Base-by-base conservation (phyloP, 1,284 basidiomycete species). In the Cystobasidiaceae sp. region DNA sequence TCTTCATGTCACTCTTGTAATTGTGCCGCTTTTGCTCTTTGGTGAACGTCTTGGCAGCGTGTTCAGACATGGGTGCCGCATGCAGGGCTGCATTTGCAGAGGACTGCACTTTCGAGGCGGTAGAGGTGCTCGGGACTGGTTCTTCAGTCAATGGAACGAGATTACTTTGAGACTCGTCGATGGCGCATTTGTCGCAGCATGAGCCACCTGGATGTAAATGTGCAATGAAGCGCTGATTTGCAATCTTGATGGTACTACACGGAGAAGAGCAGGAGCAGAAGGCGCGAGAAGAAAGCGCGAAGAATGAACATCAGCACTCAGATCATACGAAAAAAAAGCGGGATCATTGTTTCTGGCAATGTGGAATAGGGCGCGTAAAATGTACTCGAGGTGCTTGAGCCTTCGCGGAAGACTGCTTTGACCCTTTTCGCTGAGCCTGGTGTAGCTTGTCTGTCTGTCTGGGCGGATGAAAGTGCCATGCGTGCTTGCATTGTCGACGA, bases 401-500 rank as follows among this genome's bases (percentile, higher is more conserved):
- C 34, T 32, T 45, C 43, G 34, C 13, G 61, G 61, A 15, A 64
- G 43, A 43, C 51, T 55, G 15, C 49, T 49, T 25, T 50, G 48
- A 2, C 61, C 61, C 30, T 64, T 64, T 44, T 48, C 52, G 27
- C 51, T 55, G 37, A 64, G 25, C 34, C 61, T 45, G 8, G 52
- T 46, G 28, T 55, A 64, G 0, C 56, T n/a, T 15, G 21, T 32
- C 45, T 64, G 41, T 32, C 52, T 52, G 17, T 21, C 13, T 25
- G 41, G 17, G 5, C 61, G 39, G n/a, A 64, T 27, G 33, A 44
- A 64, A 17, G 61, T 64, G 15, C 61, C 61, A 49, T 64, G 52
- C 3, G 61, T 64, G 19, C 41, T 46, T 55, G 61, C 61, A 46
- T 55, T 56, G 43, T 64, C 61, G 32, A 64, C 61, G 30, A 64